Evolutionary conservation across 352 stramenopile species (phyloP), one percentile per base, ranked within the genome.

Genomic region (Globisporangium mamillatum): DNA sequence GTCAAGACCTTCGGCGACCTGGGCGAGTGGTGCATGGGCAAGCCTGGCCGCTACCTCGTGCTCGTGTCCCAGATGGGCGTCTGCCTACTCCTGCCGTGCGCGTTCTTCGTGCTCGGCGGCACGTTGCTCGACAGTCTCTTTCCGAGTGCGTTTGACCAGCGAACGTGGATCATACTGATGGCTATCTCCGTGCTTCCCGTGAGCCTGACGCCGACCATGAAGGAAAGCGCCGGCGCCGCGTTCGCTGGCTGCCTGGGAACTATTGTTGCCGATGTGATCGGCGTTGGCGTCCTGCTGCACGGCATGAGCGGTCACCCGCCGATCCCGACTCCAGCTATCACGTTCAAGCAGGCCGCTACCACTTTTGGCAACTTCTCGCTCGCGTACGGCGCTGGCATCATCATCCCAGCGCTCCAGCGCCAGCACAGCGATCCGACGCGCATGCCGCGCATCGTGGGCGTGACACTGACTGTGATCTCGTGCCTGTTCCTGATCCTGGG

Each of bases 141-240:
- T 70, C 80, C 80, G 8, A 73, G 73, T 29, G 72, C 76, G 38
- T 85, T 85, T 62, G 22, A 24, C 22, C 68, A 65, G 4, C 56
- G 67, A 41, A 74, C 69, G 44, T 87, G 79, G 79, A 87, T 85
- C 67, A 71, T 83, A 36, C 67, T 87, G 55, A 87, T 86, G 79
- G 77, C 75, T 20, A 46, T 83, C 58, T 77, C 71, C 57, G 68
- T 84, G 41, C 60, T 82, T 20, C 79, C 77, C 0, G 66, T 86
- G 5, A 78, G 75, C 41, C 67, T 86, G 1, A 83, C 75, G 29
- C 79, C 79, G 55, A 86, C 79, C 27, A 60, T 86, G 22, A 84
- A 86, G 70, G 78, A 86, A 57, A 75, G 76, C 3, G 77, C 78
- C 0, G 70, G 66, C 14, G 76, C 78, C 27, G 80, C 78, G 3